Evolutionary conservation across 1,284 basidiomycete species (phyloP), one percentile per base, ranked within the genome.

Genomic region (Malassezia slooffiae): DNA sequence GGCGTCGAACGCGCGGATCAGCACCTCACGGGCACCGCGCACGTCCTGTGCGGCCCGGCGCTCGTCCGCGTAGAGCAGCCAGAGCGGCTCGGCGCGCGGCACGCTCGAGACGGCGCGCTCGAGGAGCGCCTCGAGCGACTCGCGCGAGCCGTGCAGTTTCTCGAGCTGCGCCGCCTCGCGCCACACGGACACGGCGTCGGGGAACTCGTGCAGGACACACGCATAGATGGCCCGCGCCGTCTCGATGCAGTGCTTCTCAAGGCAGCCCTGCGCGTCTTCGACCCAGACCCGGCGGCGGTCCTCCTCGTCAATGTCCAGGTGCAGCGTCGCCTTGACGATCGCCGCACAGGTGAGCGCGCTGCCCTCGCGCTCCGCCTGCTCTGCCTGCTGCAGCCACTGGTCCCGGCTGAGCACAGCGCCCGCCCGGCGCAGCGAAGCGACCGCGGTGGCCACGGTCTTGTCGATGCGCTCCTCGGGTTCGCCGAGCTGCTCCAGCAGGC

Each of bases 11-110:
- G 93, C 89, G 32, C 79, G 79, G 50, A 82, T 85, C 12, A 97
- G 79, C 12, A 93, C 82, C 50, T 81, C 78, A 36, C 90, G 80
- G 0, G 91, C 87, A 11, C 81, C 83, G 1, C 80, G 77, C 9
- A 96, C 82, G 62, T 97, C 86, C 3, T 36, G 26, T 8, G 79
- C 79, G 9, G 85, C 67, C 86, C 88, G 91, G 65, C 85, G 85
- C 73, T 95, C 88, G 71, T 93, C 90, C 3, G 91, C 91, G 43
- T 83, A 81, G 85, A 93, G 90, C 34, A 97, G 77, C 91, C 93
- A 97, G 1, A 97, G 75, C 0, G 87, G 82, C 70, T 97, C 91
- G 1, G 88, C 88, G 55, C 89, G 85, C 1, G 91, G 90, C 63
- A 87, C 91, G 65, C 84, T 80, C 43, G 82, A 75, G 15, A 91